Evolutionary conservation across 2,329 filamentous ascomycete genomes (phyloP).

Genomic region (Celoporthe dispersa): DNA sequence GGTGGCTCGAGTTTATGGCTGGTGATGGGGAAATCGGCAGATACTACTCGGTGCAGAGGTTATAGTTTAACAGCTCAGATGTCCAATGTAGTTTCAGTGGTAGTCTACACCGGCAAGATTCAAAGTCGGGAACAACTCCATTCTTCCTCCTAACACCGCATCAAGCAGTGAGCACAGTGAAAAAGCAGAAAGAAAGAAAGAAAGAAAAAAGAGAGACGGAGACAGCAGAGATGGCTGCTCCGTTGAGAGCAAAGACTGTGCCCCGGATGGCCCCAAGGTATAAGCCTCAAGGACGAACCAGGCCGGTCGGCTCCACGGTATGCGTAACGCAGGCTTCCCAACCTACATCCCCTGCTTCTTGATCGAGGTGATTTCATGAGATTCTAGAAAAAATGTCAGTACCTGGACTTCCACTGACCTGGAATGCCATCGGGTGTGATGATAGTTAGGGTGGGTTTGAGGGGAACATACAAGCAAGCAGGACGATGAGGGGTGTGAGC

Average conservation of each 20-base stretch:
- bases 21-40: no score
- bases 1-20: not conserved
- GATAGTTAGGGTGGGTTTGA: no score
- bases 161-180: conserved; percentile 22
- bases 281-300: conserved; percentile 17
- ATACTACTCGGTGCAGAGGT: not conserved
- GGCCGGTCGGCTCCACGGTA: conserved; percentile 20
- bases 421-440: no score
- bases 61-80: not conserved
- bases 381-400: not conserved
- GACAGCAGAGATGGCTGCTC: no score
- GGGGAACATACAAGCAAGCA: not conserved
- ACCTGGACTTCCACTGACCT: not conserved
- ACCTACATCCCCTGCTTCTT: conserved; percentile 9
- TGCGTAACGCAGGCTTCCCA: conserved; percentile 25
- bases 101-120: not conserved
- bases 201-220: no score
- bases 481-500: no score
- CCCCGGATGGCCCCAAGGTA: conserved; percentile 12
- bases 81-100: not conserved
- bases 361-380: conserved; percentile 6
- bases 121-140: not conserved
- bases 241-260: conserved; percentile 18
- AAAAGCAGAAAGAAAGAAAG: not conserved
- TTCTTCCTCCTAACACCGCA: conserved; percentile 24